Evolutionary conservation across 441 rosid genomes (phyloP), one percentile per base, ranked within the genome.

Genomic region (Euphorbia schlechtendalii): DNA sequence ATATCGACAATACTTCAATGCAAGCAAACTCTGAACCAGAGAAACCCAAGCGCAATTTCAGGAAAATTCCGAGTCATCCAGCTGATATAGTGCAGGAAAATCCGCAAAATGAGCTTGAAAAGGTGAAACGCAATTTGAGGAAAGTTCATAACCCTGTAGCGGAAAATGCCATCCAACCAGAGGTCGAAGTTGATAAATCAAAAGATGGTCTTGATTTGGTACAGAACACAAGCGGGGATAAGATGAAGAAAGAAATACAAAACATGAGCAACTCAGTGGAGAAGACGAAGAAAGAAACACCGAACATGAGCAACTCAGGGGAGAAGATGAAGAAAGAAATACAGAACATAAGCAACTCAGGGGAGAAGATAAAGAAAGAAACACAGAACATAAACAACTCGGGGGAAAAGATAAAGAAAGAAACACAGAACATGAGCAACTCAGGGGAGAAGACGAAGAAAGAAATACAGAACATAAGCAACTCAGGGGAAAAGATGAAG

Each of bases 121-220:
- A 90, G 74, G 90, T 90, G 64, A 92, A 92, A 72, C 88, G 94
- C 22, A 85, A 75, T 77, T 77, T 89, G 86, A 87, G 96, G 78
- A 94, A 84, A 75, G 96, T 94, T 63, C 93, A 87, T 68, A 87
- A 80, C 67, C 95, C 93, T 54, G 77, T 77, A 18, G 53, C 82
- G 49, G 96, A 86, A 66, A 85, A 71, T 73, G 69, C 85, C 67
- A 72, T 78, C 60, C 89, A 72, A 59, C 59, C 92, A 56, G 89
- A 80, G 71, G 55, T 72, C 69, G 96, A 78, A 71, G 57, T 56
- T 22, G 96, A 86, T 77, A 83, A 80, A 79, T 84, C 93, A 60
- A 82, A 77, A 63, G 82, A 65, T 68, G n/a, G n/a, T n/a, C n/a
- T n/a, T n/a, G n/a, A n/a, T n/a, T n/a, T n/a, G n/a, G n/a, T n/a